Evolutionary conservation across 208 protist genomes (phyloP).

Genomic region (Entamoeba moshkovskii): DNA sequence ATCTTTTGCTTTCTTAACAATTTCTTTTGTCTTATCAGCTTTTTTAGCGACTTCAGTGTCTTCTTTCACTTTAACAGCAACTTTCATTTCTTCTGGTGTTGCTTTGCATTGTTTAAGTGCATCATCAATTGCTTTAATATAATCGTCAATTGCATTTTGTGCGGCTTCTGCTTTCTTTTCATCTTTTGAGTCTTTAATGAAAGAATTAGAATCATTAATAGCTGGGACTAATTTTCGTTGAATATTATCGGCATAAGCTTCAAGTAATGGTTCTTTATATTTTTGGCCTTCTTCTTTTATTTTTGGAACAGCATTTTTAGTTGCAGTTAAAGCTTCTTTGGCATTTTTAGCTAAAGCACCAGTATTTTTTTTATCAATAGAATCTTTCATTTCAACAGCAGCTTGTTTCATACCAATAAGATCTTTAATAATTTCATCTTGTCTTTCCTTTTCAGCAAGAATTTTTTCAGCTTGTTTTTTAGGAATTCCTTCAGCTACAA

Average conservation of each 20-base stretch:
- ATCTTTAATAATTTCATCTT: neutral
- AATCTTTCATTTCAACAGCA: neutral
- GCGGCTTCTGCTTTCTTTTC: neutral
- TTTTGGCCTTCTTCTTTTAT: neutral
- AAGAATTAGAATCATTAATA: neutral
- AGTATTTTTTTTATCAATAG: neutral
- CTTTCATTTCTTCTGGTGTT: neutral
- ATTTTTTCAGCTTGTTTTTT: neutral
- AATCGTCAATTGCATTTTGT: neutral
- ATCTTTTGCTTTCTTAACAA: neutral
- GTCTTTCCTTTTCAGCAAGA: neutral
- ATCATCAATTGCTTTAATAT: neutral
- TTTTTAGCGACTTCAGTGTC: neutral
- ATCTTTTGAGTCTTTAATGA: neutral
- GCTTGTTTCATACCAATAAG: neutral
- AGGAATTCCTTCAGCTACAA: neutral
- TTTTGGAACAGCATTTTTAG: neutral
- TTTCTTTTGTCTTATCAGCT: neutral
- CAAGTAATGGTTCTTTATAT: neutral
- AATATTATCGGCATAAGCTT: neutral
- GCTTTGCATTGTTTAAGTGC: neutral
- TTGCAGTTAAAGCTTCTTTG: neutral
- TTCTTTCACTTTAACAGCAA: neutral
- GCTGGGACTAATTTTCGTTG: neutral
- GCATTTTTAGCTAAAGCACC: neutral